phyloP scores from a whole-genome alignment of 2,329 filamentous ascomycete species.

The Talaromyces sp. region DNA sequence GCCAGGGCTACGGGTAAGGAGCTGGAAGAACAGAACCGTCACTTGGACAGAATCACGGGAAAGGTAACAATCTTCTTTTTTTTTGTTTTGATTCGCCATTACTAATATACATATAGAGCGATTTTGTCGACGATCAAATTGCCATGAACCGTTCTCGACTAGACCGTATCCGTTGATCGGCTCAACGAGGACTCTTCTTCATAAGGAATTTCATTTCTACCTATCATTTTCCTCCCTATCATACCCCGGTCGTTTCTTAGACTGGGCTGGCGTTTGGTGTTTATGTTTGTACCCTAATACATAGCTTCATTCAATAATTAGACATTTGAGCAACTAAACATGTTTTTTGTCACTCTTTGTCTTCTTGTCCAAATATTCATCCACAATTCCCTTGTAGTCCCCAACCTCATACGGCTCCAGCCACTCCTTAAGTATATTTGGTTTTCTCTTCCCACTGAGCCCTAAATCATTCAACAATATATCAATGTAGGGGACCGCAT shows the following conservation, averaged over 20 bases:
- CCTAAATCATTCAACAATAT: slow-evolving; percentile 62
- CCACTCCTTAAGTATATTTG: slow-evolving; percentile 24
- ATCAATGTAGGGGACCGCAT: slow-evolving; percentile 69
- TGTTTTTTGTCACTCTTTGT: background rate
- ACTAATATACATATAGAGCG: slow-evolving; percentile 54
- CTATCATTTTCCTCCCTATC: background rate
- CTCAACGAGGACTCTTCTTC: background rate
- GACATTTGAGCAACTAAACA: background rate
- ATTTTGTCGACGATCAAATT: slow-evolving; percentile 75
- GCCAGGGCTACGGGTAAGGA: slow-evolving; percentile 70
- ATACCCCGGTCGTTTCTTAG: background rate
- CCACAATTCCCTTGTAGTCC: slow-evolving; percentile 38
- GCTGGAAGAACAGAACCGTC: slow-evolving; percentile 69
- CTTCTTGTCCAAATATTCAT: slow-evolving; percentile 25
- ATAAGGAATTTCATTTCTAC: background rate
- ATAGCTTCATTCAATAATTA: background rate
- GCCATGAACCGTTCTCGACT: slow-evolving; percentile 69
- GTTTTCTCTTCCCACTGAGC: slow-evolving; percentile 42
- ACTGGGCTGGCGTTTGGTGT: background rate
- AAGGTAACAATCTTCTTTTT: slow-evolving; percentile 54
- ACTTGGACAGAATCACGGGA: slow-evolving; percentile 68
- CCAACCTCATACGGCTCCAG: slow-evolving; percentile 32
- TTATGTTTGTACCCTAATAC: background rate
- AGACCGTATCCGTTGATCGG: slow-evolving; percentile 47
- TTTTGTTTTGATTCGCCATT: background rate